Percentiles rank a stretch among this genome's conserved stretches.
Evolutionary conservation across 2,329 filamentous ascomycete species (phyloP).

Genomic region (Coleophoma eucalyptorum): DNA sequence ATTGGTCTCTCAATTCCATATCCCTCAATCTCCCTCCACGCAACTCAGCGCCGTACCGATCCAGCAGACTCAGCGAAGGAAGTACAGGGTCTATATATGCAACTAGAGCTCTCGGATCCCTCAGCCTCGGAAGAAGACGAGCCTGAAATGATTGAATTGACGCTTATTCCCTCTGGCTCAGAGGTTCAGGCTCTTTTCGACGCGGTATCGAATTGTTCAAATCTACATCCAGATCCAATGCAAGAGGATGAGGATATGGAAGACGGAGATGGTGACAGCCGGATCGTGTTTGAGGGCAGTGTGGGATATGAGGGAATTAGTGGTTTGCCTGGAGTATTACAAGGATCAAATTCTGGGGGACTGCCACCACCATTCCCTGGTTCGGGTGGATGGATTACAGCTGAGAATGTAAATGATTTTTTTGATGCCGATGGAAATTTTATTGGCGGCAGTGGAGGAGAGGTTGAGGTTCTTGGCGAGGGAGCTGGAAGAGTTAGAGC

Average conservation of each 20-base stretch:
- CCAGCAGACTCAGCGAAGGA: slow-evolving; percentile 34
- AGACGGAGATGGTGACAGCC: slow-evolving; percentile 45
- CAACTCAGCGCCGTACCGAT: slow-evolving; percentile 54
- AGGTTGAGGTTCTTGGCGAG: slow-evolving; percentile 50
- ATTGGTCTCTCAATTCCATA: slow-evolving; percentile 69
- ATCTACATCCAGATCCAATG: slow-evolving; percentile 67
- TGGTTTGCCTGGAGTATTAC: slow-evolving; percentile 52
- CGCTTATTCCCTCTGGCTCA: slow-evolving; percentile 49
- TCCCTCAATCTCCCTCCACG: slow-evolving; percentile 71
- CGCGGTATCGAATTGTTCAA: slow-evolving; percentile 70
- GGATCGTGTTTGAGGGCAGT: slow-evolving; percentile 52
- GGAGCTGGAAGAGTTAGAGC: slow-evolving; percentile 57
- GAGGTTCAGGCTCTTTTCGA: slow-evolving; percentile 43
- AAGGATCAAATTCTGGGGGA: slow-evolving; percentile 42
- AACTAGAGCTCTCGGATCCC: slow-evolving; percentile 60
- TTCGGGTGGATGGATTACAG: slow-evolving; percentile 82
- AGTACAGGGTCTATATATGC: slow-evolving; percentile 55
- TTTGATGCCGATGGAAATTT: slow-evolving; percentile 81
- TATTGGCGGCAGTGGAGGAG: slow-evolving; percentile 42
- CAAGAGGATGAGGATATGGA: slow-evolving; percentile 51
- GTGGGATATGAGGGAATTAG: slow-evolving; percentile 49
- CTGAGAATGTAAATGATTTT: slow-evolving; percentile 83
- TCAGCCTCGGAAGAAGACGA: slow-evolving; percentile 44
- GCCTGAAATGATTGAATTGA: slow-evolving; percentile 63
- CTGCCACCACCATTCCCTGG: slow-evolving; percentile 68